Evolutionary conservation across 2,329 filamentous ascomycete genomes (phyloP), one percentile per base, ranked within the genome.

Genomic region (Xylaria hypoxylon): DNA sequence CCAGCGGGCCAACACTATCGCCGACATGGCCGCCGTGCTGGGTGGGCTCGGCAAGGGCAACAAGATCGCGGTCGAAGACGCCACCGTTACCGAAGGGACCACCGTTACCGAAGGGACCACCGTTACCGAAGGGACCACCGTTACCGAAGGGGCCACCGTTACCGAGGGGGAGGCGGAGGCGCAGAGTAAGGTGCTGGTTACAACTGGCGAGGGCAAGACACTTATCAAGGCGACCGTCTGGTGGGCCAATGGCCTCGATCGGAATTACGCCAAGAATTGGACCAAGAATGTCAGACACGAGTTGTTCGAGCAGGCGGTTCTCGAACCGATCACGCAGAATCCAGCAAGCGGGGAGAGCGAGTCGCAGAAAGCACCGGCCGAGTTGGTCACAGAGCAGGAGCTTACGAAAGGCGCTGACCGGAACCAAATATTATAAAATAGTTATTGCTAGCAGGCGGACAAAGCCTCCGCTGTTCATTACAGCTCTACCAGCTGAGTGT

Each of bases 1-100:
- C 73, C 88, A 90, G 79, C 86, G 85, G 76, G 82, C 83, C 59
- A 90, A 90, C 76, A 80, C 82, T 13, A 81, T 91, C 53, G 89
- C 89, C 62, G 89, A 91, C 77, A 82, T 91, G 69, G 88, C 89
- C 0, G 84, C 83, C 24, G 84, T 88, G 24, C 81, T 90, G 59
- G 79, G 77, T 7, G 87, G 86, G 4, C 69, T 75, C 10, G 86
- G 86, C 42, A 79, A 80, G 67, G 85, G 86, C 38, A 88, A 85
- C 77, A 80, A 78, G 73, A 79, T 88, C 64, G 75, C 76, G 72
- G n/a, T 64, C 5, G 15, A 35, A 22, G 45, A 22, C 28, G 26
- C 57, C 24, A 52, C 71, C 58, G 61, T 65, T 17, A 65, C 44
- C 5, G 62, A 69, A n/a, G 48, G n/a, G n/a, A n/a, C n/a, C n/a